A percentile compares a stretch with the other conserved stretches of the same genome.
Conservation (phyloP, 352 stramenopile species). For the Phytophthora sp. region DNA sequence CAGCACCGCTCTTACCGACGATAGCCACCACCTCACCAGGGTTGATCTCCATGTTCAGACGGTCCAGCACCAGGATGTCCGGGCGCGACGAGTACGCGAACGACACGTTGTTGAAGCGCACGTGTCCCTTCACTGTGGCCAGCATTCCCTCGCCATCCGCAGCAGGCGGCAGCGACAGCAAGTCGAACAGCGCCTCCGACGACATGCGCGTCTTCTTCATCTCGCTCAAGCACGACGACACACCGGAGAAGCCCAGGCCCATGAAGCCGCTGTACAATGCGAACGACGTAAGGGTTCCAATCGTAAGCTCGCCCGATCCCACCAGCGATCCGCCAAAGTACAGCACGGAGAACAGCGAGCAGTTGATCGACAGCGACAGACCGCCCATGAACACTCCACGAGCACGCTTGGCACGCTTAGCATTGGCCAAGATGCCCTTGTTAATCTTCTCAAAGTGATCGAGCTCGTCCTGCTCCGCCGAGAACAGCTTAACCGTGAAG, state of each 20-base stretch:
- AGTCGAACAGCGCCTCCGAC: slow-evolving; percentile 70
- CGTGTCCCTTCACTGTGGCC: slow-evolving; percentile 56
- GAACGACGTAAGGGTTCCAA: slow-evolving; percentile 91
- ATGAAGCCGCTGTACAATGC: slow-evolving; percentile 92
- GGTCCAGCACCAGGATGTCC: slow-evolving; percentile 71
- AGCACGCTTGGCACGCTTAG: slow-evolving; percentile 73
- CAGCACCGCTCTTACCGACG: slow-evolving; percentile 84
- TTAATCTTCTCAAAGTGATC: slow-evolving; percentile 75
- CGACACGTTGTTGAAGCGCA: slow-evolving; percentile 83
- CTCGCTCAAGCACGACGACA: slow-evolving; percentile 86
- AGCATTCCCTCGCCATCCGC: slow-evolving; percentile 50
- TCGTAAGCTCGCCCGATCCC: slow-evolving; percentile 85
- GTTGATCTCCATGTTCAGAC: slow-evolving; percentile 70
- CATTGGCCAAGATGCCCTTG: slow-evolving; percentile 66
- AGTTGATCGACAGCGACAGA: slow-evolving; percentile 88
- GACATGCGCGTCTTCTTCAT: slow-evolving; percentile 78
- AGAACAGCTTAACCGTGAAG: slow-evolving; percentile 90
- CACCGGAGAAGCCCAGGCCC: slow-evolving; percentile 86
- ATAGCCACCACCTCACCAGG: slow-evolving; percentile 86
- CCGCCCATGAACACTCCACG: slow-evolving; percentile 91
- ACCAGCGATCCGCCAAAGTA: slow-evolving; percentile 91
- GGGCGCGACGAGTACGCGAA: slow-evolving; percentile 85
- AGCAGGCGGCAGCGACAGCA: slow-evolving; percentile 59
- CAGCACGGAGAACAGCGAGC: slow-evolving; percentile 90
- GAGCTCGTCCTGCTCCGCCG: slow-evolving; percentile 75